These are phyloP conservation scores for Vigna hirtella DNA, from an alignment of 306 rosid genomes.

Conservation along the genomic window DNA sequence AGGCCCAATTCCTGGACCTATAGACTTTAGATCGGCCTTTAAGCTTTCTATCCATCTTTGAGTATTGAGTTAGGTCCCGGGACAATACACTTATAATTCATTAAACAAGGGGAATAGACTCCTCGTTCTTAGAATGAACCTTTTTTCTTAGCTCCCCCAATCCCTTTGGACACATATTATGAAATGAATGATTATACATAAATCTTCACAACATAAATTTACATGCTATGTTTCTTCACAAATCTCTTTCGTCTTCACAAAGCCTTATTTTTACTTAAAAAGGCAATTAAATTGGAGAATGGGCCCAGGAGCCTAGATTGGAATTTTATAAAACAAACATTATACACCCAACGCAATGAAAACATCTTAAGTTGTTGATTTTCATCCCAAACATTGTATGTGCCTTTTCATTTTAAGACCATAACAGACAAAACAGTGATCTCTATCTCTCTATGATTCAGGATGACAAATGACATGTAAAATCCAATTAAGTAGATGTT, in stretches of 20 bases:
- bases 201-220: background rate
- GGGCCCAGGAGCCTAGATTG: background rate
- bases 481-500: no score
- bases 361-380: no score
- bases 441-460: no score
- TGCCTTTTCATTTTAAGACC: no score
- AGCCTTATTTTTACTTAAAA: background rate
- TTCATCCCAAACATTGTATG: no score
- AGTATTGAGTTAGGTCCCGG: no score
- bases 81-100: background rate
- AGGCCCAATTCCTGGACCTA: no score
- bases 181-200: background rate
- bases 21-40: no score
- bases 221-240: background rate
- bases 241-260: background rate
- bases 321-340: background rate
- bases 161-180: background rate
- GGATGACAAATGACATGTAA: no score
- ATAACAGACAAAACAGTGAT: no score
- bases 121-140: constrained; percentile 14
- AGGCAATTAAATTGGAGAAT: background rate
- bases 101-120: constrained; percentile 4
- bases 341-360: background rate
- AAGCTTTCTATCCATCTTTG: no score
- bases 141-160: background rate